Evolutionary conservation across 331 rosid species (phyloP).

Genomic region (Cucumis variabilis): DNA sequence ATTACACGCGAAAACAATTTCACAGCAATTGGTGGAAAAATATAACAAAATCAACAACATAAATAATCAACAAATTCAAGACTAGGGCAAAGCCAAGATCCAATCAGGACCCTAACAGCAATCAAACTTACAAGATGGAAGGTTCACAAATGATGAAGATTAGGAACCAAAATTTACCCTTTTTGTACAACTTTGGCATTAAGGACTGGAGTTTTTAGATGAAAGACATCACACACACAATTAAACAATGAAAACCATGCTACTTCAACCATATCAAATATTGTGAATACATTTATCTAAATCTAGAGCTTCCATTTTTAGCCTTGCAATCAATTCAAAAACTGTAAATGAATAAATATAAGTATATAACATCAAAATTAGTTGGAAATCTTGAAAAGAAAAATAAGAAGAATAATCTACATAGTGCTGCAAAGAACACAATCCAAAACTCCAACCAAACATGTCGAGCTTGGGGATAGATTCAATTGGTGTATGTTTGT

Average conservation of each 20-base stretch:
- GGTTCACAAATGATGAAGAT: no score
- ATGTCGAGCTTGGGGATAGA: slow-evolving; percentile 63
- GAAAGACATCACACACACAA: background rate
- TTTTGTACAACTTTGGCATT: no score
- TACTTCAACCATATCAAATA: background rate
- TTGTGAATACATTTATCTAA: background rate
- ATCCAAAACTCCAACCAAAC: slow-evolving; percentile 70
- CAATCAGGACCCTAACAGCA: slow-evolving; percentile 72
- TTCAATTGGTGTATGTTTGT: slow-evolving; percentile 47
- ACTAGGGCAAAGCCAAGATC: slow-evolving; percentile 82
- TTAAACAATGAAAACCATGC: background rate
- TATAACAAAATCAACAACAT: background rate
- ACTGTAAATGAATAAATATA: background rate
- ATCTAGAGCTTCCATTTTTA: background rate
- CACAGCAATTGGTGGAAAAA: background rate
- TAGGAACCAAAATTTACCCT: no score
- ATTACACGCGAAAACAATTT: background rate
- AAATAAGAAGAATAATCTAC: slow-evolving; percentile 39
- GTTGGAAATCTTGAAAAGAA: slow-evolving; percentile 1
- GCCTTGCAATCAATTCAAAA: background rate
- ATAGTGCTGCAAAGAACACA: slow-evolving; percentile 60
- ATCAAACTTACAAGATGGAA: slow-evolving; percentile 55
- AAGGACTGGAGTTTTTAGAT: background rate
- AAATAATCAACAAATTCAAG: background rate
- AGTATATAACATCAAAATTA: background rate